phyloP scores from a whole-genome alignment of 2,329 filamentous ascomycete species.

The Phaeophleospora eucalypticola region DNA sequence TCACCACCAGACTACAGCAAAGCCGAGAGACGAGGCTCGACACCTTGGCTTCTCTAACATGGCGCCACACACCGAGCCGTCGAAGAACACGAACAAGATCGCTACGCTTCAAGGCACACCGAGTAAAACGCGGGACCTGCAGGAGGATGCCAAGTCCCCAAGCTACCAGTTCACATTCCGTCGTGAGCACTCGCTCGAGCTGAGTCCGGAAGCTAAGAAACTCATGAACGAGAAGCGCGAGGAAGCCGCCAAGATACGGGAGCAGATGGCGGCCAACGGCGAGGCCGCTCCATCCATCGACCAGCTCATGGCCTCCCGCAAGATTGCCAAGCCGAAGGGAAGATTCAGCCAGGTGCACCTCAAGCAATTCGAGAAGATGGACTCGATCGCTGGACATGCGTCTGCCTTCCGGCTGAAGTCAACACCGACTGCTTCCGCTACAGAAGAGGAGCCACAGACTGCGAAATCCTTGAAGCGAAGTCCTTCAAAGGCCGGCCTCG shows the following conservation, averaged over 20 bases:
- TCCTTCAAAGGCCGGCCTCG: constrained; percentile 59
- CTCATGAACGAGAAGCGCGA: constrained; percentile 65
- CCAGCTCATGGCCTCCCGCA: constrained; percentile 49
- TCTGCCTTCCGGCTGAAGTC: constrained; percentile 62
- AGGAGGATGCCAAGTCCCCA: constrained; percentile 46
- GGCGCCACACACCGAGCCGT: constrained; percentile 51
- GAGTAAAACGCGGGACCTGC: constrained; percentile 40
- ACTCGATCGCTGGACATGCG: constrained; percentile 83
- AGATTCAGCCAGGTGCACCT: constrained; percentile 84
- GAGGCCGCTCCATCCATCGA: constrained; percentile 47
- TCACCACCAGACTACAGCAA: constrained; percentile 68
- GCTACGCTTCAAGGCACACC: constrained; percentile 57
- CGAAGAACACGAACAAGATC: constrained; percentile 39
- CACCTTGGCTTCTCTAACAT: constrained; percentile 79
- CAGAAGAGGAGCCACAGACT: constrained; percentile 6
- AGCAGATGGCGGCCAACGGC: constrained; percentile 60
- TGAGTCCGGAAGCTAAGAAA: constrained; percentile 59
- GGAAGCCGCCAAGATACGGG: constrained; percentile 67
- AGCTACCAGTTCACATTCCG: constrained; percentile 64
- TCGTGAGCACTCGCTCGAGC: constrained; percentile 50
- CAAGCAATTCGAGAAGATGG: constrained; percentile 94
- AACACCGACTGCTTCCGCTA: constrained; percentile 7
- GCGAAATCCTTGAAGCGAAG: constrained; percentile 51
- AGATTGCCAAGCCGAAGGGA: constrained; percentile 75
- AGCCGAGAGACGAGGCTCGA: constrained; percentile 72